Conservation (phyloP, 140 eudicot genomes). For the Bidens hawaiensis region DNA sequence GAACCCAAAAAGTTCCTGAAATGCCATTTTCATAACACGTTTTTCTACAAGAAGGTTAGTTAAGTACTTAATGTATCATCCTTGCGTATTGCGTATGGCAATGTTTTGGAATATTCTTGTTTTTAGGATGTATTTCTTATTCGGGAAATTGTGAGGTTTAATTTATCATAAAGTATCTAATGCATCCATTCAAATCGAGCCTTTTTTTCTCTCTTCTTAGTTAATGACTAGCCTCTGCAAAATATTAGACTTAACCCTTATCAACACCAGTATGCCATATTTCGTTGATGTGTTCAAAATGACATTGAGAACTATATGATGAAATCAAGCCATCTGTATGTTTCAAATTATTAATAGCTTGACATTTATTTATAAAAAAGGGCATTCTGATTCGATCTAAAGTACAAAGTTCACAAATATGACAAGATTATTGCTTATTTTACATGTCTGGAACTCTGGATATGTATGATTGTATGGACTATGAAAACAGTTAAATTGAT, state of each 20-base stretch:
- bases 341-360: not conserved
- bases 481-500: not conserved
- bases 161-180: not conserved
- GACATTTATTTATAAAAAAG: not conserved
- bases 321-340: not conserved
- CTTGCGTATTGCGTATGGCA: not conserved
- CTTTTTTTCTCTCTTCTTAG: not conserved
- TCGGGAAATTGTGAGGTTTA: not conserved
- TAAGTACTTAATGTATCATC: not conserved
- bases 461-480: no score
- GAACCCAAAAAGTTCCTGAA: conserved; percentile 78
- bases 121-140: not conserved
- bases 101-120: not conserved
- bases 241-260: not conserved
- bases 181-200: not conserved
- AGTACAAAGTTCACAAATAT: not conserved
- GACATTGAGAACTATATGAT: not conserved
- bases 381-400: not conserved
- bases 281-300: not conserved
- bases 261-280: not conserved
- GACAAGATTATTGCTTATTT: no score
- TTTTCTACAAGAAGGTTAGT: conserved; percentile 93
- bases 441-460: not conserved
- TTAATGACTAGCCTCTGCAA: not conserved
- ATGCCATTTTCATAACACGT: conserved; percentile 93